A percentile compares a stretch with the other conserved stretches of the same genome.
Evolutionary conservation across 2,329 filamentous ascomycete species (phyloP).

Genomic region (Microsporum ferrugineum): DNA sequence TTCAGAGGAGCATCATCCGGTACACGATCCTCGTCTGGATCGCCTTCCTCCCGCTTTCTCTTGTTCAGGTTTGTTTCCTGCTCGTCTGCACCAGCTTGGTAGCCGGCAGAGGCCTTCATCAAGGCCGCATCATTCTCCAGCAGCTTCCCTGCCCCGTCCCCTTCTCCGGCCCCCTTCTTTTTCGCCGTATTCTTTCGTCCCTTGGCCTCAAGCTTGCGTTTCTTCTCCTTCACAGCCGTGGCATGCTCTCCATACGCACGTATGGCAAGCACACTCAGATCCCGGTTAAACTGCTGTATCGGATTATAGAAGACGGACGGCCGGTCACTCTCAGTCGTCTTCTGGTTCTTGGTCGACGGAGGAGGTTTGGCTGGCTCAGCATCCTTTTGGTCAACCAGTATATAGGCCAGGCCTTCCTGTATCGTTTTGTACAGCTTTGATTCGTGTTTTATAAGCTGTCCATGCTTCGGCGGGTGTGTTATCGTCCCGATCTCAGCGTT

Average conservation of each 20-base stretch:
- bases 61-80: slow-evolving; percentile 29
- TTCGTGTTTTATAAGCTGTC: slow-evolving; percentile 32
- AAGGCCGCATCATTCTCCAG: neutral
- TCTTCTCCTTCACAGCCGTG: slow-evolving; percentile 43
- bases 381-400: slow-evolving; percentile 39
- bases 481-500: slow-evolving; percentile 16
- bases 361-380: slow-evolving; percentile 25
- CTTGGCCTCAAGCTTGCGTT: slow-evolving; percentile 29
- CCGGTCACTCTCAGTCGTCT: slow-evolving; percentile 45
- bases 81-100: slow-evolving; percentile 16
- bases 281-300: slow-evolving; percentile 97
- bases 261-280: slow-evolving; percentile 85
- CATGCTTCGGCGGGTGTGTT: slow-evolving; percentile 11
- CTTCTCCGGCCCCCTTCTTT: neutral
- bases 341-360: slow-evolving; percentile 37
- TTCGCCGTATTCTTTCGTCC: slow-evolving; percentile 24
- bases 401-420: slow-evolving; percentile 56
- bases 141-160: neutral
- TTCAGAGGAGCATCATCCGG: slow-evolving; percentile 1
- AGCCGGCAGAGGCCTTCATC: neutral
- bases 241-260: slow-evolving; percentile 69
- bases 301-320: slow-evolving; percentile 95
- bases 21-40: neutral
- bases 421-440: slow-evolving; percentile 49
- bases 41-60: slow-evolving; percentile 17